phyloP scores from a whole-genome alignment of 2,329 filamentous ascomycete species.

The Plectosphaerella sp. region DNA sequence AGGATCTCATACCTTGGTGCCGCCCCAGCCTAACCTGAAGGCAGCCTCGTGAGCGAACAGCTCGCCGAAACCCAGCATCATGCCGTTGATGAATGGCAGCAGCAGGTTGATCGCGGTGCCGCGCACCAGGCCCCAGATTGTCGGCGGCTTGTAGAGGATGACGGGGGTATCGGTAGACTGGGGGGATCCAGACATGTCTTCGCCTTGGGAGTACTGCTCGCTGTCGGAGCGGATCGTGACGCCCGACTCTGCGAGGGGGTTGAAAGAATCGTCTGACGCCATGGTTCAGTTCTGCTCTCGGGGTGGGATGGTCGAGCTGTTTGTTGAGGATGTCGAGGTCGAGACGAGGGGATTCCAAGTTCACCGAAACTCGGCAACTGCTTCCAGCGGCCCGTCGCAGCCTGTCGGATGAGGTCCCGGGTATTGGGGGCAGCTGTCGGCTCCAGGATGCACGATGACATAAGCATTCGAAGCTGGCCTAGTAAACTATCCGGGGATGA shows the following conservation, averaged over 20 bases:
- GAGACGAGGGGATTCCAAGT: constrained; percentile 1
- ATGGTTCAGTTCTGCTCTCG: constrained; percentile 28
- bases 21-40: constrained; percentile 87
- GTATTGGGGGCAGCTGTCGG: neutral
- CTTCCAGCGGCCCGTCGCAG: neutral
- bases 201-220: constrained; percentile 71
- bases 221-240: constrained; percentile 79
- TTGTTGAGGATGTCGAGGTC: neutral
- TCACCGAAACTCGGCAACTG: constrained; percentile 7
- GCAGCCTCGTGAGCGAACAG: constrained; percentile 94
- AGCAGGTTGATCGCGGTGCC: constrained; percentile 95
- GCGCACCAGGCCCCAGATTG: constrained; percentile 77
- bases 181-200: constrained; percentile 57
- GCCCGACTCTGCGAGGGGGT: constrained; percentile 63
- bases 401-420: constrained; percentile 5
- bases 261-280: constrained; percentile 42
- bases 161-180: constrained; percentile 63
- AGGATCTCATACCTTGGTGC: constrained; percentile 72
- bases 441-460: neutral
- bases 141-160: constrained; percentile 85
- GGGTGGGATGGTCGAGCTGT: neutral
- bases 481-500: no score
- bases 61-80: constrained; percentile 98
- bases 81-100: constrained; percentile 90
- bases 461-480: neutral